Evolutionary conservation across 2,329 filamentous ascomycete genomes (phyloP).

Genomic region (Aspergillus clavatus): DNA sequence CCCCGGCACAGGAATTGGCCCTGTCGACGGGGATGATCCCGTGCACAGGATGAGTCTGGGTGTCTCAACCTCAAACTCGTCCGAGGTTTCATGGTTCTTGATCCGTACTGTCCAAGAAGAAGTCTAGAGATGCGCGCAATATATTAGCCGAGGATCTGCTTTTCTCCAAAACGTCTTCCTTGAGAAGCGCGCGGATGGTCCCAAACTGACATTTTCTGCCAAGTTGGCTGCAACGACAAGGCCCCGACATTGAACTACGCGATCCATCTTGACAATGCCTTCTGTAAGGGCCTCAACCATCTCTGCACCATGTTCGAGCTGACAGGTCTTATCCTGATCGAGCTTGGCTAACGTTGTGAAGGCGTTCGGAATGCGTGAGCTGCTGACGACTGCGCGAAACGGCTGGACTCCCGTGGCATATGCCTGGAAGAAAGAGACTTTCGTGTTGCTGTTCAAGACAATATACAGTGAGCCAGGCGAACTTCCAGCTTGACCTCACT

Average conservation of each 20-base stretch:
- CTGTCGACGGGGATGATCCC: slow-evolving; percentile 49
- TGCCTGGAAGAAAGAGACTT: slow-evolving; percentile 54
- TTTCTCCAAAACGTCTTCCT: not conserved
- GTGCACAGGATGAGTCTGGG: slow-evolving; percentile 55
- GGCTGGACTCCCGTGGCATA: slow-evolving; percentile 52
- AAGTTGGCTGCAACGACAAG: slow-evolving; percentile 33
- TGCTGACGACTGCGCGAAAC: slow-evolving; percentile 50
- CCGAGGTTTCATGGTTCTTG: slow-evolving; percentile 22
- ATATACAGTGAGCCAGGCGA: slow-evolving; percentile 11
- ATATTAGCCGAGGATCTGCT: slow-evolving; percentile 10
- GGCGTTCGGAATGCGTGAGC: slow-evolving; percentile 49
- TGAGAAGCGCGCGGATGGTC: not conserved
- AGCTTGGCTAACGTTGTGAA: slow-evolving; percentile 51
- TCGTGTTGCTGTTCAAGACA: slow-evolving; percentile 51
- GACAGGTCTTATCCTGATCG: slow-evolving; percentile 54
- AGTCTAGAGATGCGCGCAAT: slow-evolving; percentile 15
- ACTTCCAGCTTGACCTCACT: slow-evolving; percentile 4
- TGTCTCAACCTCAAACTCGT: slow-evolving; percentile 33
- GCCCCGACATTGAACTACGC: slow-evolving; percentile 32
- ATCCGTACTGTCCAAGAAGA: slow-evolving; percentile 32
- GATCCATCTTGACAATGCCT: slow-evolving; percentile 34
- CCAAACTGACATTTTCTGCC: slow-evolving; percentile 24
- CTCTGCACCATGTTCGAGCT: slow-evolving; percentile 55
- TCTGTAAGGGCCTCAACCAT: slow-evolving; percentile 47
- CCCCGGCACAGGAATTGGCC: slow-evolving; percentile 40